Evolutionary conservation across 768 basidiomycete genomes (phyloP), one percentile per base, ranked within the genome.

Genomic region (Scleroderma bovista): DNA sequence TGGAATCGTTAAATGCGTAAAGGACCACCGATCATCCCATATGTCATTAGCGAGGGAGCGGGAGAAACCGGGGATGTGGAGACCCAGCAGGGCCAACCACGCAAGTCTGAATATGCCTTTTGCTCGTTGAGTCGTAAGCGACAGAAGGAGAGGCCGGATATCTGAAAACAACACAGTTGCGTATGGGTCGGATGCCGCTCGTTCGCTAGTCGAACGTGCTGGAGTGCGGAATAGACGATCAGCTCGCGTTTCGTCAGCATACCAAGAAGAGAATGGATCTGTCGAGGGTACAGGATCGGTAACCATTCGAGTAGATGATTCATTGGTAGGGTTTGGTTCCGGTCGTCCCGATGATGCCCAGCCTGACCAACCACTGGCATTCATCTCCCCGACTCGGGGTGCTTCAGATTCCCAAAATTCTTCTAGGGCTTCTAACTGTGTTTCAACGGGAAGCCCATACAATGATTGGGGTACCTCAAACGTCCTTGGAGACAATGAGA

Each of bases 381-480:
- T 69, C 1, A 65, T 61, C 60, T 93, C 90, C 24, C 88, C 87
- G 9, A 83, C 63, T n/a, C 89, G 82, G n/a, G 82, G 81, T 10
- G 68, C 70, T 65, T 91, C 90, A 4, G 84, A 80, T 45, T 93
- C 90, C 90, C 90, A 93, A 61, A 87, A 93, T 46, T 81, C 79
- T 67, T 90, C 88, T 4, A 93, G 72, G 15, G 74, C 69, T 48
- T 78, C 73, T 3, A 91, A 67, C 46, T 76, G 77, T 4, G 55
- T 60, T 19, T 75, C 68, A 31, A 83, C 69, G 23, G 84, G 66
- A 42, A 69, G 54, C 39, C 62, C 64, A 34, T 59, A 57, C 1
- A 86, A 59, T n/a, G 60, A 58, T 22, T 71, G 64, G 0, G 88
- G 87, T 20, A 72, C 48, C 51, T 77, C 70, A 54, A 85, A 89